Evolutionary conservation across 441 rosid genomes (phyloP), one percentile per base, ranked within the genome.

Genomic region (Raphanus hybrid): DNA sequence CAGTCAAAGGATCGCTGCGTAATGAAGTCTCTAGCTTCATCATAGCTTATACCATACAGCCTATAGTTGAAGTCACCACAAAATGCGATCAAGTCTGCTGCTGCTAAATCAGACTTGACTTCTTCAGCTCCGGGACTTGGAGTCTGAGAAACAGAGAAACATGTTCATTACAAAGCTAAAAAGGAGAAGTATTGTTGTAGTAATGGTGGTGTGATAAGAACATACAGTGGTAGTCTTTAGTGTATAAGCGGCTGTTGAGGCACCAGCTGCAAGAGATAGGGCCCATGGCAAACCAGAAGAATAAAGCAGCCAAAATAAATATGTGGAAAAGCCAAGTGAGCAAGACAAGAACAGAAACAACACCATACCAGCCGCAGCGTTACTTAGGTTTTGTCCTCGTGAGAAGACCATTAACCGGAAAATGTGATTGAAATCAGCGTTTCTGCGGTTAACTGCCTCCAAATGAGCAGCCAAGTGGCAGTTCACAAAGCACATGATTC

Each of bases 401-500:
- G 91, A 78, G 75, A 96, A 96, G 50, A 74, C 86, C 98, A 96
- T 91, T 16, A 82, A 84, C 80, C 89, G 86, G 45, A 75, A 96
- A 32, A 96, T 90, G 85, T 96, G 98, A 86, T 96, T 93, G 71
- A 94, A 96, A 85, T 96, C 99, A 6, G 98, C 97, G 78, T 96
- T 96, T 64, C 98, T 89, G 8, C 94, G 91, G 70, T 87, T 89
- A 26, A 94, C 97, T 73, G 99, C 99, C 81, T 96, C 99, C 85
- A 96, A 81, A 82, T 96, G 99, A 27, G 99, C 99, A 63, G 99
- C 99, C 80, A 96, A 85, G 80, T 96, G 99, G 78, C 99, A 96
- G 82, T 96, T 96, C 73, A 94, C 97, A 78, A 96, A 94, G 90
- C 96, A 90, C 79, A 96, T 89, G 61, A 84, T 91, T 75, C 99